Base-by-base conservation (phyloP, 352 stramenopile species). In the Pythium sp. region DNA sequence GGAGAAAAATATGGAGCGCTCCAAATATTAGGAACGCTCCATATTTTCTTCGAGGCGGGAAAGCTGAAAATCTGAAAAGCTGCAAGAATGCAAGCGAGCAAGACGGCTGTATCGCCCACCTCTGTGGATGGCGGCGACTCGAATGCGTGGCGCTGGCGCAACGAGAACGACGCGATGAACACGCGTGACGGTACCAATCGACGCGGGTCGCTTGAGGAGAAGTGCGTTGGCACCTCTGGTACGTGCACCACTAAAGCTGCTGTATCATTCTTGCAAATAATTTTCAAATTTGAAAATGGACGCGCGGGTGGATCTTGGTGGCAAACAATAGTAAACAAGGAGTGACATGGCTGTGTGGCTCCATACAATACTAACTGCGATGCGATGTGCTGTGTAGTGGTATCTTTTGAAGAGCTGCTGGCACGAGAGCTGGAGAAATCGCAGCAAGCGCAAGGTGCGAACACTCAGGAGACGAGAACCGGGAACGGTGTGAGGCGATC, bases 321-420 rank as follows among this genome's bases (percentile, higher is more conserved):
- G 9, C 18, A 57, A 58, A 32, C 18, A n/a, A 24, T 24, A 26
- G 20, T 20, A 47, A 30, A 14, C 12, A 36, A 41, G 51, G 8
- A 28, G 1, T 3, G 59, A 22, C 9, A 69, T 15, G 26, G 20
- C 5, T 41, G 18, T 41, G 36, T 8, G 11, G 9, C 20, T 51
- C 18, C 11, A 7, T 18, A 20, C 24, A 36, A 20, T 38, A 22
- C 46, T 69, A 20, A 51, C 63, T 20, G 14, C 58, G 46, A 34
- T 53, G n/a, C 4, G 12, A 20, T 26, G 20, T 64, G 8, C n/a
- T 55, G 18, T 65, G 6, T 32, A 92, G 82, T 77, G 15, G 22
- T 47, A 18, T 82, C 83, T 0, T 93, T 92, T 68, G 86, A 93
- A 70, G 78, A 92, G 63, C 43, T 93, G 14, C 60, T 93, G 54